phyloP scores from a whole-genome alignment of 2,329 filamentous ascomycete genomes.

The Botrytis hyacinthi region DNA sequence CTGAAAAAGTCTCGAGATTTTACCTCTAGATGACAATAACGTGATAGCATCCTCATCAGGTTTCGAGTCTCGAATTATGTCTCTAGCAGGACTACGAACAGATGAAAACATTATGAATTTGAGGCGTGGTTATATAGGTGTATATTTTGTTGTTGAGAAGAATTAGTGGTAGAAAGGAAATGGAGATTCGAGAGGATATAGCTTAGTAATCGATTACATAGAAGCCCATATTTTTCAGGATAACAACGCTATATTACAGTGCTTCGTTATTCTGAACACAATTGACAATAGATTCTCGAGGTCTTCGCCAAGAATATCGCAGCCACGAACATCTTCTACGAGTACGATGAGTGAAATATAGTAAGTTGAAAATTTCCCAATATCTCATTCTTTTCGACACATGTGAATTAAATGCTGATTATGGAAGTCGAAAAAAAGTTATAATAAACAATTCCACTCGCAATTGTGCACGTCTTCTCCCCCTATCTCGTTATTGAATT shows the following conservation, averaged over 20 bases:
- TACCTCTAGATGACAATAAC: conserved; percentile 9
- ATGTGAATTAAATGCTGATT: background rate
- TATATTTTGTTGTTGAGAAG: background rate
- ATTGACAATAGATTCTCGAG: background rate
- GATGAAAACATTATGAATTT: conserved; percentile 19
- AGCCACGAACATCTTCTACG: background rate
- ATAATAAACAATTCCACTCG: background rate
- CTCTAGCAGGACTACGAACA: conserved; percentile 7
- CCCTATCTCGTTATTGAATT: background rate
- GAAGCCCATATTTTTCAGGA: no score
- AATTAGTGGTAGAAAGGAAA: background rate
- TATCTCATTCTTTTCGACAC: background rate
- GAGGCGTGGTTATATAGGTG: background rate
- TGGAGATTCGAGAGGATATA: background rate
- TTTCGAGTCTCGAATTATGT: background rate
- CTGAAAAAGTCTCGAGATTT: background rate
- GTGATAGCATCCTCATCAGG: background rate
- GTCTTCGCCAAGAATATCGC: background rate
- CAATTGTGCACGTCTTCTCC: background rate
- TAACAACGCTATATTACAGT: background rate
- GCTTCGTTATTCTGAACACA: background rate
- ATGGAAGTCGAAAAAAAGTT: background rate
- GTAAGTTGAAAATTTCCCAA: background rate
- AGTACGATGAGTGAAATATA: background rate
- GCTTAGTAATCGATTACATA: background rate